phyloP scores from a whole-genome alignment of 352 stramenopile species.

The Halophytophthora batemanensis region DNA sequence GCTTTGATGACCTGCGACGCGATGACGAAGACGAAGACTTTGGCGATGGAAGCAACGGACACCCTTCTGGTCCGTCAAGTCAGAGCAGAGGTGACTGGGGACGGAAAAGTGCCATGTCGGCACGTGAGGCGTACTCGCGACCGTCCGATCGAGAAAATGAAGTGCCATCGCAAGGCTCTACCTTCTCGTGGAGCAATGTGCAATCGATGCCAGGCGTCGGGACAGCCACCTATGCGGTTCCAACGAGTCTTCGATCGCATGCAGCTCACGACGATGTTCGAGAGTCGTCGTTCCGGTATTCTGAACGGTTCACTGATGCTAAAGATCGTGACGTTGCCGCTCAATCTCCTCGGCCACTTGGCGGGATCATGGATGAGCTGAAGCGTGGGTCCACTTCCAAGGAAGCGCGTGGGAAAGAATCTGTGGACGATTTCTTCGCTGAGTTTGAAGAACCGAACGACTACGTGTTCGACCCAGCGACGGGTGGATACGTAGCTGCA shows the following conservation, averaged over 20 bases:
- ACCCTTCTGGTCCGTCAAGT: neutral
- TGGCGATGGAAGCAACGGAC: slow-evolving; percentile 7
- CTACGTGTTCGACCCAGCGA: slow-evolving; percentile 66
- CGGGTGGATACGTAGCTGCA: slow-evolving; percentile 53
- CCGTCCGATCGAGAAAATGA: slow-evolving; percentile 13
- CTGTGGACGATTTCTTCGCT: slow-evolving; percentile 73
- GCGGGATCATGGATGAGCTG: slow-evolving; percentile 70
- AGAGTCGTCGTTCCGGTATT: slow-evolving; percentile 1
- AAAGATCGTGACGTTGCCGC: neutral
- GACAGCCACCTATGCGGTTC: slow-evolving; percentile 41
- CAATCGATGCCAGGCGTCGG: slow-evolving; percentile 18
- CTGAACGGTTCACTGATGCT: slow-evolving; percentile 7
- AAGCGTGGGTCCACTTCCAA: slow-evolving; percentile 18
- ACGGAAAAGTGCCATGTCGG: neutral
- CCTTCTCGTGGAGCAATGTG: slow-evolving; percentile 43
- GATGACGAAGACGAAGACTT: slow-evolving; percentile 29
- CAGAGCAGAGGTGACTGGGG: slow-evolving; percentile 21
- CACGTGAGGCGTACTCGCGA: slow-evolving; percentile 20
- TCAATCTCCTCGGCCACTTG: slow-evolving; percentile 7
- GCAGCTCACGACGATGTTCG: slow-evolving; percentile 6
- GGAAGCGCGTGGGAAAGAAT: slow-evolving; percentile 15
- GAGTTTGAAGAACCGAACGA: slow-evolving; percentile 76
- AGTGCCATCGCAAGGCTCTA: slow-evolving; percentile 10
- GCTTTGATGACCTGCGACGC: slow-evolving; percentile 46
- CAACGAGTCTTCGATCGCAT: slow-evolving; percentile 28